Evolutionary conservation across 306 rosid genomes (phyloP), one percentile per base, ranked within the genome.

Genomic region (Biancaea sappan): DNA sequence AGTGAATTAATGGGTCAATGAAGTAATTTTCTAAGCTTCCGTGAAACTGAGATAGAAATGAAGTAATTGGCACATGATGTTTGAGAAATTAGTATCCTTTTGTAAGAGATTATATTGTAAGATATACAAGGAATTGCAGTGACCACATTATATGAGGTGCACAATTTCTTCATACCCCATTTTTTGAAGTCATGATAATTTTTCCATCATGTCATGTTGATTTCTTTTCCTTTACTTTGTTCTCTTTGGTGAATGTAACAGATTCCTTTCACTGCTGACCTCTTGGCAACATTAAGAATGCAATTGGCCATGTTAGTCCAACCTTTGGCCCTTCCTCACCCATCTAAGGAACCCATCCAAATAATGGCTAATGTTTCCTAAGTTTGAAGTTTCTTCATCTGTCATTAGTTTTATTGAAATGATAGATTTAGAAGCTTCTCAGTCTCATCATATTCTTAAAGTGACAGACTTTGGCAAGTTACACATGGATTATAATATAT

Each of bases 81-180:
- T 75, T 80, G 68, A 69, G 77, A 80, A 50, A 51, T 40, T 61
- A 12, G 67, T 43, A 50, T 32, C 2, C 15, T 61, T 46, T 61
- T 40, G 47, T 59, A 15, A 26, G 24, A 31, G 97, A 93, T 75
- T 93, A 72, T 67, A 87, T 93, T 46, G 97, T 85, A 28, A 86
- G 88, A 78, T 97, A 93, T 80, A 87, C 83, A 3, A 96, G 98
- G 74, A 93, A 93, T 76, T 93, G 97, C 85, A 91, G 98, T 89
- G n/a, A n/a, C 97, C 98, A 46, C 97, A 96, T 65, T 91, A 87
- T 86, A 93, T 91, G 97, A 90, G 92, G 88, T 93, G 97, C 90
- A 90, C 98, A 50, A 83, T 91, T 47, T 69, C 18, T 48, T 52
- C n/a, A n/a, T n/a, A n/a, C n/a, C n/a, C n/a, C n/a, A n/a, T n/a